Evolutionary conservation across 768 basidiomycete species (phyloP).

Genomic region (Rhodosporidiobolus sp.): DNA sequence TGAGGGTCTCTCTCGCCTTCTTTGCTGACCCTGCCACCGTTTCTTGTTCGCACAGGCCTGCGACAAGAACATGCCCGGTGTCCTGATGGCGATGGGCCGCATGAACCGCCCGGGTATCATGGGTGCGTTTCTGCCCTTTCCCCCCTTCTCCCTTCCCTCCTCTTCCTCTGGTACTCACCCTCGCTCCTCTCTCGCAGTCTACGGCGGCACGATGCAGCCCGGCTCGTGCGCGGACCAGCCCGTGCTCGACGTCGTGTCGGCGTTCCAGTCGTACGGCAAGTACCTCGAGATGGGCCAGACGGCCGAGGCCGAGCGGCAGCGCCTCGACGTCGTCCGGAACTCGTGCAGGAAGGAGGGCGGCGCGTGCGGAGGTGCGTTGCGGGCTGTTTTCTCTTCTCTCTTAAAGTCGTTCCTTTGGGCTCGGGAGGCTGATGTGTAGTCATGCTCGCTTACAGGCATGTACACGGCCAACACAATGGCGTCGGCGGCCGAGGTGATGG

Average conservation of each 20-base stretch:
- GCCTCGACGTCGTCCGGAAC: constrained; percentile 82
- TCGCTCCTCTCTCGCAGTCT: constrained; percentile 54
- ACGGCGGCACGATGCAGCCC: constrained; percentile 89
- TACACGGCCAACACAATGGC: constrained; percentile 71
- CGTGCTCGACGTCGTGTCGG: constrained; percentile 89
- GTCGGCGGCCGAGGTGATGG: constrained; percentile 86
- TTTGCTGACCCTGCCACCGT: not conserved
- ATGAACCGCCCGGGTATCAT: constrained; percentile 94
- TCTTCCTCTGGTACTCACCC: not conserved
- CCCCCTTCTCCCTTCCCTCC: not conserved
- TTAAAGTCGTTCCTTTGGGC: no score
- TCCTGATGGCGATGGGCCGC: constrained; percentile 92
- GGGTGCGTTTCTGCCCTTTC: constrained; percentile 47
- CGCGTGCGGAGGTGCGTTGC: constrained; percentile 70
- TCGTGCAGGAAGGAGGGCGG: constrained; percentile 91
- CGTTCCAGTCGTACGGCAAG: constrained; percentile 96
- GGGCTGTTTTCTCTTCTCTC: constrained; percentile 13
- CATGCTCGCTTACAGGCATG: constrained; percentile 34
- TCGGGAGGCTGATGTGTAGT: no score
- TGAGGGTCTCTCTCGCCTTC: no score
- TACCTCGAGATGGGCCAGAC: constrained; percentile 88
- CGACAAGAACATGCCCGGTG: constrained; percentile 99
- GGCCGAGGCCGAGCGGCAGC: constrained; percentile 70
- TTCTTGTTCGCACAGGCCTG: constrained; percentile 20
- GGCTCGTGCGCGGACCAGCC: constrained; percentile 86